phyloP scores from a whole-genome alignment of 441 rosid genomes.

The Populus hybrid region DNA sequence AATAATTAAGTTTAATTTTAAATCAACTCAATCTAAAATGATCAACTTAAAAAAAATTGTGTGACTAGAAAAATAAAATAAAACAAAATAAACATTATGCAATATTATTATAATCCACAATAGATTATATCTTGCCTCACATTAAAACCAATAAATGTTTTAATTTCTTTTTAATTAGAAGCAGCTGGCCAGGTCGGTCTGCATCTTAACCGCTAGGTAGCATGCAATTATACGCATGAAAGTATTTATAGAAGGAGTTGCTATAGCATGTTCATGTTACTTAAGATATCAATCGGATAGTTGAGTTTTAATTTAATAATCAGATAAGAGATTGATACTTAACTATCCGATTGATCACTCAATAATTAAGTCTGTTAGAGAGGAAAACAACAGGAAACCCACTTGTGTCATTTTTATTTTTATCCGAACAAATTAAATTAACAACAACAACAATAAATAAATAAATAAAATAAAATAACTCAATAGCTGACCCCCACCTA shows the following conservation, averaged over 20 bases:
- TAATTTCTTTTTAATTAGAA: not conserved
- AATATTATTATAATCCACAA: too few relatives aligned
- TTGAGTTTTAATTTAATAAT: not conserved
- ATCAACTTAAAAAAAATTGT: not conserved
- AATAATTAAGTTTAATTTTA: too few relatives aligned
- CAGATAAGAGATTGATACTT: not conserved
- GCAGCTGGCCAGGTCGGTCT: not conserved
- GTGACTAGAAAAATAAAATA: too few relatives aligned
- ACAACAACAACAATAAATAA: too few relatives aligned
- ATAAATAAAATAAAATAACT: too few relatives aligned
- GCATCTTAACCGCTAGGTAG: not conserved
- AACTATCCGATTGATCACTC: too few relatives aligned
- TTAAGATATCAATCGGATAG: not conserved
- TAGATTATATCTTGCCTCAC: not conserved
- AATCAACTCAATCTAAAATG: too few relatives aligned
- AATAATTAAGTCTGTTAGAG: not conserved
- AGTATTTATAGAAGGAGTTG: not conserved
- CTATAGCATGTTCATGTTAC: not conserved
- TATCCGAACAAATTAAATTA: not conserved
- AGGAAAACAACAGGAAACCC: not conserved
- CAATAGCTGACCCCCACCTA: not conserved
- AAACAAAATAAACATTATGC: too few relatives aligned
- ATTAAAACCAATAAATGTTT: not conserved
- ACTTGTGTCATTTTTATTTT: not conserved
- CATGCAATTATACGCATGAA: not conserved